These are phyloP conservation scores for Ogataea hybrid DNA, from an alignment of 1,139 yeast species.

Conservation along the genomic window DNA sequence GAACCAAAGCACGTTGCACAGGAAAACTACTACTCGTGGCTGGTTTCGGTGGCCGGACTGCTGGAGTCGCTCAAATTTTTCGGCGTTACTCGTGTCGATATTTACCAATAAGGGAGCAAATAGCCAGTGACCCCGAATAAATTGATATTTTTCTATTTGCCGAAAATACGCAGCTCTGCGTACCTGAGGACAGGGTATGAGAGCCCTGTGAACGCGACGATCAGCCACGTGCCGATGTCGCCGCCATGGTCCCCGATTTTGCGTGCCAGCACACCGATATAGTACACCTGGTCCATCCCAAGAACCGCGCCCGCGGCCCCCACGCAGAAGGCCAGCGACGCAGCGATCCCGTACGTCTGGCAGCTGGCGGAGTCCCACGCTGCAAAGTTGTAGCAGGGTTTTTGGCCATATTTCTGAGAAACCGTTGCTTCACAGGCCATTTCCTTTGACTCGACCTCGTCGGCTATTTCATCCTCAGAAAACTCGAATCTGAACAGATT, in stretches of 20 bases:
- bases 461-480: neutral
- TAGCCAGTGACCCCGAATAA: neutral
- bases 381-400: constrained; percentile 55
- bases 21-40: constrained; percentile 17
- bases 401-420: neutral
- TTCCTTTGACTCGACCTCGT: constrained; percentile 24
- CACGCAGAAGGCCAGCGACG: constrained; percentile 69
- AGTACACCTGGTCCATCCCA: constrained; percentile 90
- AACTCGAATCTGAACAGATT: constrained; percentile 57
- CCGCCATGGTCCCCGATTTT: constrained; percentile 70
- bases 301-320: constrained; percentile 86
- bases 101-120: constrained; percentile 12
- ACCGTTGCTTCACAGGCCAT: neutral
- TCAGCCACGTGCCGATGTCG: constrained; percentile 82
- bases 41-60: constrained; percentile 12
- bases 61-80: constrained; percentile 24
- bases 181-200: constrained; percentile 64
- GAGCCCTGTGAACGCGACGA: constrained; percentile 69
- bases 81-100: constrained; percentile 25
- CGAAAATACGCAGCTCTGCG: constrained; percentile 56
- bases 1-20: neutral
- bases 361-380: constrained; percentile 55
- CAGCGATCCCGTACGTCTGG: constrained; percentile 78
- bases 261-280: constrained; percentile 65
- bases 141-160: constrained; percentile 29